These are phyloP conservation scores for Picochlorum sp. DNA, from an alignment of 139 green algal species.

Conservation along the genomic window DNA sequence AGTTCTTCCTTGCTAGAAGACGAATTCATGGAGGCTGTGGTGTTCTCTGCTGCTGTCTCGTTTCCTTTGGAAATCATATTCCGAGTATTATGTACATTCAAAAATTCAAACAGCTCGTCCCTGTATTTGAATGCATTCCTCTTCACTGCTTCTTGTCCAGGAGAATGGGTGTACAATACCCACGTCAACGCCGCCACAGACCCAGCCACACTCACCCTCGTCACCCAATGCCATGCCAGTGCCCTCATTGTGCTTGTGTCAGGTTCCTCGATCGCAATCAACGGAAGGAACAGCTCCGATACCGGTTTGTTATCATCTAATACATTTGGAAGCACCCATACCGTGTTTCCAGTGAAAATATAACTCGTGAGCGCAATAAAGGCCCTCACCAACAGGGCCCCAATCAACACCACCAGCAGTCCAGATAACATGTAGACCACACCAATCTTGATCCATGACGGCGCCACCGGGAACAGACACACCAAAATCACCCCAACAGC, in stretches of 20 bases:
- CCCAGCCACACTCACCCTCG: neutral
- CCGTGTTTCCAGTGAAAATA: slow-evolving; percentile 44
- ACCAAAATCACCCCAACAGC: slow-evolving; percentile 35
- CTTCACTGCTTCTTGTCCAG: slow-evolving; percentile 25
- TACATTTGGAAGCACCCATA: slow-evolving; percentile 82
- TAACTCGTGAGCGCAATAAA: slow-evolving; percentile 45
- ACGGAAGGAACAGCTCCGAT: slow-evolving; percentile 37
- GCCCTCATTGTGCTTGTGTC: neutral
- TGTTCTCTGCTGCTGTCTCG: slow-evolving; percentile 6
- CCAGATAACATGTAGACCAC: slow-evolving; percentile 57
- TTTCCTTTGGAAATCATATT: slow-evolving; percentile 6
- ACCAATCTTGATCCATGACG: slow-evolving; percentile 37
- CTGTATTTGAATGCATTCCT: slow-evolving; percentile 15
- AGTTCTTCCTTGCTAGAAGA: neutral
- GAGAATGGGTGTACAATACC: slow-evolving; percentile 31
- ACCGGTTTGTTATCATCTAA: slow-evolving; percentile 58
- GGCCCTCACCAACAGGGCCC: slow-evolving; percentile 36
- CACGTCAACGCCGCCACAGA: slow-evolving; percentile 15
- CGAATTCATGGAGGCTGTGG: neutral
- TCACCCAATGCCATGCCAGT: slow-evolving; percentile 14
- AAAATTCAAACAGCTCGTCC: slow-evolving; percentile 26
- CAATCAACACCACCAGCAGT: slow-evolving; percentile 40
- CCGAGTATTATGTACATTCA: slow-evolving; percentile 16
- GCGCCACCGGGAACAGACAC: slow-evolving; percentile 55
- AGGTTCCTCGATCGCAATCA: slow-evolving; percentile 25